These are phyloP conservation scores for Geotrichum reessii DNA, from an alignment of 1,139 yeast species.

Conservation along the genomic window DNA sequence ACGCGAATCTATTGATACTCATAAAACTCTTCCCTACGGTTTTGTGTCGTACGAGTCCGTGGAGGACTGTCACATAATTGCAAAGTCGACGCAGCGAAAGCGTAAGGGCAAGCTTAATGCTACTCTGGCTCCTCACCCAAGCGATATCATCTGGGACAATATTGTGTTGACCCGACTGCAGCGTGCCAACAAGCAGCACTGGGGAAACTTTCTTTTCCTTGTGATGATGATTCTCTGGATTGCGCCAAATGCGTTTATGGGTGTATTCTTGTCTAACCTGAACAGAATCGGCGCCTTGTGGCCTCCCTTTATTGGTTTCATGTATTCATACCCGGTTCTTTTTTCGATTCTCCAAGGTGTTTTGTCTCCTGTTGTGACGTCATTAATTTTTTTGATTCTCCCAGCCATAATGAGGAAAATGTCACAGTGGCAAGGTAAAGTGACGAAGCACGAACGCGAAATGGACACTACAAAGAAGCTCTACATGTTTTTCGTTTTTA, in stretches of 20 bases:
- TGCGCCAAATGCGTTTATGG: conserved; percentile 41
- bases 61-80: conserved; percentile 31
- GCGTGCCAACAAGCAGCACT: conserved; percentile 33
- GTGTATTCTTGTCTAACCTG: conserved; percentile 38
- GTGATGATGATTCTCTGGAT: conserved; percentile 36
- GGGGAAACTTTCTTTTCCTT: conserved; percentile 35
- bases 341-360: conserved; percentile 40
- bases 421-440: conserved; percentile 38
- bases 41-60: conserved; percentile 35
- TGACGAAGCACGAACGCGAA: conserved; percentile 38
- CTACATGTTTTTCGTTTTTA: conserved; percentile 38
- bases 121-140: conserved; percentile 36
- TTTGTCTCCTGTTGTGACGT: conserved; percentile 37
- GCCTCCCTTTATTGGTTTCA: conserved; percentile 33
- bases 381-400: conserved; percentile 34
- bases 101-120: conserved; percentile 11
- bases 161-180: conserved; percentile 30
- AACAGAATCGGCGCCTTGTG: conserved; percentile 37
- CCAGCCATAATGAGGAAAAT: conserved; percentile 38
- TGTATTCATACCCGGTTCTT: conserved; percentile 29
- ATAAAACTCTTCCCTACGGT: conserved; percentile 33
- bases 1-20: conserved; percentile 25
- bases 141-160: conserved; percentile 39
- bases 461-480: conserved; percentile 38
- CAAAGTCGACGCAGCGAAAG: conserved; percentile 21